Evolutionary conservation across 306 rosid genomes (phyloP), one percentile per base, ranked within the genome.

Genomic region (Psophocarpus tetragonolobus): DNA sequence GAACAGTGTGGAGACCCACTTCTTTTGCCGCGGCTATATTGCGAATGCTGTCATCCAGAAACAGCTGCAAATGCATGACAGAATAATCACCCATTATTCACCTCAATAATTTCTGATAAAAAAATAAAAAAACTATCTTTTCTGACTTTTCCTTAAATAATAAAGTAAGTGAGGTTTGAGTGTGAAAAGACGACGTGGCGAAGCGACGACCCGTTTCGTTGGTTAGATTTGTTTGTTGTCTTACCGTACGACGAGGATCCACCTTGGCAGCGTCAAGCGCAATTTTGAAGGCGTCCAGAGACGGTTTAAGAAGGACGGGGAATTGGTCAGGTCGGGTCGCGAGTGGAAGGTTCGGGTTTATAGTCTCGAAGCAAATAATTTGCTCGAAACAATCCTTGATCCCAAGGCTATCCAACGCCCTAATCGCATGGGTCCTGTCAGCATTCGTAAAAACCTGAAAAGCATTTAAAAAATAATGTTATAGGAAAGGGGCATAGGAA

Each of bases 391-490:
- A 94, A 32, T 81, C 96, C 3, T 18, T 48, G 3, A 94, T 44
- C 0, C 97, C 97, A 2, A 94, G 86, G 6, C 89, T 83, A 13
- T 88, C 88, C 67, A 94, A 26, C 14, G 47, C 88, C 64, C 76
- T 87, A 10, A 76, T 71, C 61, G 98, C 98, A 79, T 94, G 98
- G 21, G 80, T 82, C 83, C 81, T 68, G 48, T 94, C 98, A 5
- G 97, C 92, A 53, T 94, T 94, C 0, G 98, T 94, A 75, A 94
- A 94, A 32, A 94, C 87, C 97, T 94, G 60, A 35, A 73, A n/a
- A 4, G 0, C 11, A 6, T 48, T 78, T 39, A 44, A 66, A 38
- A 50, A 54, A n/a, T 6, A 14, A 12, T 2, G 68, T 18, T 9
- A 56, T 61, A 21, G n/a, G n/a, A n/a, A n/a, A n/a, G n/a, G n/a